A percentile compares a stretch with the other conserved stretches of the same genome.
These are phyloP conservation scores for Leccinum aurantiacum DNA, from an alignment of 768 basidiomycete genomes.

Conservation along the genomic window DNA sequence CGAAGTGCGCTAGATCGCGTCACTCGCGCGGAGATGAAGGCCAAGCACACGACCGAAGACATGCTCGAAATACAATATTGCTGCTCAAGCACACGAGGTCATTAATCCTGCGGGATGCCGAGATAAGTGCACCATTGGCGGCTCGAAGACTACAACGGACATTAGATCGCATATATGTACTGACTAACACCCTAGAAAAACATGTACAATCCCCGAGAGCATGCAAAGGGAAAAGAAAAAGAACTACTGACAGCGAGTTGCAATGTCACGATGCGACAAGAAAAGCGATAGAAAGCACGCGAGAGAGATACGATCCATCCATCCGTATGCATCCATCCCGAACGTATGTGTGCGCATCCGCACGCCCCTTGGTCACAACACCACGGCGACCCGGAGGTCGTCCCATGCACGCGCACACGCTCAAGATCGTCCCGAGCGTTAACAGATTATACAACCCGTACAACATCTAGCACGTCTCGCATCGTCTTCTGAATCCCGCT, in stretches of 20 bases:
- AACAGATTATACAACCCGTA: conserved; percentile 42
- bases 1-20: conserved; percentile 1
- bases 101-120: background rate
- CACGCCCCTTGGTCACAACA: background rate
- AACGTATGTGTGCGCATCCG: background rate
- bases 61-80: conserved; percentile 12
- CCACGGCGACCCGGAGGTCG: background rate
- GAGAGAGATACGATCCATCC: conserved; percentile 1
- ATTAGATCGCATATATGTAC: conserved; percentile 10
- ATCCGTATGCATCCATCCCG: background rate
- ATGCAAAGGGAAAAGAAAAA: background rate
- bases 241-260: conserved; percentile 1
- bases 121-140: background rate
- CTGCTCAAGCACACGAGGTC: background rate
- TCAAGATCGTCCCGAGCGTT: background rate
- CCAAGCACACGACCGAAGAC: conserved; percentile 29
- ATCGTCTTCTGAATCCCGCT: conserved; percentile 16
- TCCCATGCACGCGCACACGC: background rate
- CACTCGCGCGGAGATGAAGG: conserved; percentile 23
- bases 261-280: background rate
- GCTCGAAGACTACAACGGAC: background rate
- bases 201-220: conserved; percentile 7
- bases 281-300: conserved; percentile 2
- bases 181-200: conserved; percentile 6
- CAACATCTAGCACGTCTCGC: conserved; percentile 34